Evolutionary conservation across 306 rosid genomes (phyloP).

Genomic region (Dalbergia cochinchinensis): DNA sequence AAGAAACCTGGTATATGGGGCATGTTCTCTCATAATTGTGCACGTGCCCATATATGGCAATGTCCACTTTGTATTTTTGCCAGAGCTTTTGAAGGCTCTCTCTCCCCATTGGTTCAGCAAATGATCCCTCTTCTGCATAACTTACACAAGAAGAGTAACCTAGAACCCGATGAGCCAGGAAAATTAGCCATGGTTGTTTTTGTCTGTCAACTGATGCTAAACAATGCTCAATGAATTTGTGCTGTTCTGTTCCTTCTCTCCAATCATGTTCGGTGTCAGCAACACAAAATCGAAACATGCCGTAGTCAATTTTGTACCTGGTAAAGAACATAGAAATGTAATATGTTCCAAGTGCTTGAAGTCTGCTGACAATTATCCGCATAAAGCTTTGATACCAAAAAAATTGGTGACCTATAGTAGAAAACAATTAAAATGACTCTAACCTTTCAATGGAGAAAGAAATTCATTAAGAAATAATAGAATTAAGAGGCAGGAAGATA

Average conservation of each 20-base stretch:
- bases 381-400: constrained; percentile 17
- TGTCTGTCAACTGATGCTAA: constrained; percentile 86
- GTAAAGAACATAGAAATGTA: constrained; percentile 12
- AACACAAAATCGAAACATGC: constrained; percentile 93
- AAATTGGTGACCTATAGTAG: not conserved
- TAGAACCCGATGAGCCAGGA: constrained; percentile 89
- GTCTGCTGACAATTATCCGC: not conserved
- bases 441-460: not conserved
- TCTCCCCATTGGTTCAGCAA: constrained; percentile 93
- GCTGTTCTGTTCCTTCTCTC: constrained; percentile 92
- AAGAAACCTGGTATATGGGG: constrained; percentile 87
- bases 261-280: constrained; percentile 93
- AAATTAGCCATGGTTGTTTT: constrained; percentile 94
- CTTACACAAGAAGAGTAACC: constrained; percentile 81
- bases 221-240: constrained; percentile 83
- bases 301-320: constrained; percentile 87
- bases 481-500: no score
- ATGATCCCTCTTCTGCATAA: constrained; percentile 91
- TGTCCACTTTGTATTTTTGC: constrained; percentile 91
- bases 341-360: not conserved
- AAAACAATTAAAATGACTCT: constrained; percentile 5
- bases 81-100: constrained; percentile 87
- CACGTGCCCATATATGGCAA: constrained; percentile 90
- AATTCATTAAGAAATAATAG: not conserved
- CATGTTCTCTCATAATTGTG: constrained; percentile 91